Evolutionary conservation across 2,329 filamentous ascomycete species (phyloP).

Genomic region (Pseudopithomyces maydicus): DNA sequence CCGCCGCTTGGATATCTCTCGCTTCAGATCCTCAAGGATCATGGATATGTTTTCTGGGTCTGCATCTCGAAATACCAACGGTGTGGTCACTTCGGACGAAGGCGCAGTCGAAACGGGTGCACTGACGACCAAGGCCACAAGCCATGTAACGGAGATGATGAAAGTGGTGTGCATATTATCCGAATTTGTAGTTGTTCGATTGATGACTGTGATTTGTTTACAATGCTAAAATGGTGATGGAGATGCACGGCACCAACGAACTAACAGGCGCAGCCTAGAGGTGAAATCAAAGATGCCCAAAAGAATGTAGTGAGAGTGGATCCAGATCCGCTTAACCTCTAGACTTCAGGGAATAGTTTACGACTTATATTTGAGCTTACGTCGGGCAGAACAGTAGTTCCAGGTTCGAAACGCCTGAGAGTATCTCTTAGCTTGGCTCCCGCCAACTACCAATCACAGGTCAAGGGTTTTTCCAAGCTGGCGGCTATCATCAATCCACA

Average conservation of each 20-base stretch:
- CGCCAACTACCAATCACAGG: too few species aligned
- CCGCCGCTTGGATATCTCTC: constrained; percentile 2
- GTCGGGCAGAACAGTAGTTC: too few species aligned
- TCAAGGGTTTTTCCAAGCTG: too few species aligned
- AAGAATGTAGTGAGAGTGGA: constrained; percentile 9
- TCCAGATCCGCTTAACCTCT: constrained; percentile 10
- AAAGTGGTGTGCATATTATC: constrained; percentile 9
- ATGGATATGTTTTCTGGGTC: not conserved
- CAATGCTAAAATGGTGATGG: not conserved
- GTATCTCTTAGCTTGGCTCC: too few species aligned
- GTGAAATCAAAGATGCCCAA: constrained; percentile 1
- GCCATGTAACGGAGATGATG: not conserved
- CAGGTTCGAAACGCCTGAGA: too few species aligned
- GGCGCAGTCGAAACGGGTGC: not conserved
- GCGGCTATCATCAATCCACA: too few species aligned
- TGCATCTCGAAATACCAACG: not conserved
- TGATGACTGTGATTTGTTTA: not conserved
- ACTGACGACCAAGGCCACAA: constrained; percentile 1
- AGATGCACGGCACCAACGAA: constrained; percentile 1
- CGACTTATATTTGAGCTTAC: too few species aligned
- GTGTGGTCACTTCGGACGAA: not conserved
- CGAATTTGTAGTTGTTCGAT: not conserved
- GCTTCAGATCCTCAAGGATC: constrained; percentile 2
- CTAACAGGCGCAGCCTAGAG: constrained; percentile 7
- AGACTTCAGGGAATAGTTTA: too few species aligned